A percentile compares a stretch with the other conserved stretches of the same genome.
phyloP scores from a whole-genome alignment of 1,284 basidiomycete species.

The Anthracocystis walkeri region DNA sequence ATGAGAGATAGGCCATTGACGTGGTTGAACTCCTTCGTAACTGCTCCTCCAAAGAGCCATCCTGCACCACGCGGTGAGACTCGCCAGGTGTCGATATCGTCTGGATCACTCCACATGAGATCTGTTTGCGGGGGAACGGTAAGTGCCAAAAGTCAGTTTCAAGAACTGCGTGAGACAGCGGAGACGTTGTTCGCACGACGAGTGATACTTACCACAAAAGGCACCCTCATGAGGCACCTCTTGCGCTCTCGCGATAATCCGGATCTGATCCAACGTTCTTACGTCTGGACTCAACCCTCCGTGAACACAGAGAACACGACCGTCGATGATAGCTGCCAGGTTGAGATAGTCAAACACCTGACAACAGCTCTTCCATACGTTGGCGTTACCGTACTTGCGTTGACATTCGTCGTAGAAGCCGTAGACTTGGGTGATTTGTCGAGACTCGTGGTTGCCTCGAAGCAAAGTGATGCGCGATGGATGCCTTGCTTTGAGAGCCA shows the following conservation, averaged over 20 bases:
- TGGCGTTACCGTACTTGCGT: conserved; percentile 88
- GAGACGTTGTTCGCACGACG: too few species aligned
- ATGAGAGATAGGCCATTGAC: conserved; percentile 97
- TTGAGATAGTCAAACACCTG: conserved; percentile 99
- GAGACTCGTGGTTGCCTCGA: conserved; percentile 92
- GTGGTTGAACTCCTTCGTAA: conserved; percentile 92
- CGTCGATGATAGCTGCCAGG: conserved; percentile 94
- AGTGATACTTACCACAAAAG: conserved; percentile 73
- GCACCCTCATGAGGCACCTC: conserved; percentile 99
- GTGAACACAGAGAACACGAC: conserved; percentile 98
- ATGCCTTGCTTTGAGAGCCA: conserved; percentile 92
- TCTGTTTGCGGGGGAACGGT: conserved; percentile 71
- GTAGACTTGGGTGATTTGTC: conserved; percentile 97
- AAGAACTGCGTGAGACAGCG: too few species aligned
- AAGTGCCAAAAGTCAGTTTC: too few species aligned
- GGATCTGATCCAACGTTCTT: conserved; percentile 99
- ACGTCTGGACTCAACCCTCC: conserved; percentile 97
- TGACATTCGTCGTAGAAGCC: conserved; percentile 96
- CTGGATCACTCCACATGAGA: conserved; percentile 99
- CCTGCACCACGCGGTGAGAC: conserved; percentile 98
- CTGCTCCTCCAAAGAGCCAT: conserved; percentile 97
- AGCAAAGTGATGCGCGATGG: conserved; percentile 91
- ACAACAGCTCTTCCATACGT: conserved; percentile 99
- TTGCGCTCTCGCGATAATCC: conserved; percentile 91
- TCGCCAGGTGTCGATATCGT: conserved; percentile 99